Conservation (phyloP, 2,329 filamentous ascomycete species). For the Sclerotinia nivalis region DNA sequence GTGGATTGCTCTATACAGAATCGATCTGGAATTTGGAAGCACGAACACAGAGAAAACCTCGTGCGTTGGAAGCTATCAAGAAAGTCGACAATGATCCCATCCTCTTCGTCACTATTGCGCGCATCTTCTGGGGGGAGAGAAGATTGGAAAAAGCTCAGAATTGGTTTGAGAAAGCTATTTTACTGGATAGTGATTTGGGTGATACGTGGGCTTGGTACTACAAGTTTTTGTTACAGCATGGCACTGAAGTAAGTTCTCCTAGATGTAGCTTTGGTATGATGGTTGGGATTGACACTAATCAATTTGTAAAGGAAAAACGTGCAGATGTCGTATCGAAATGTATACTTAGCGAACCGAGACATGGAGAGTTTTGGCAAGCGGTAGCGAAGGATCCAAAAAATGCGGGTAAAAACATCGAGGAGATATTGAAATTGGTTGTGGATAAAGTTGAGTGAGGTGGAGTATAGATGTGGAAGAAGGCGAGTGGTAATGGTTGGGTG, state of each 20-base stretch:
- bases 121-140: conserved; percentile 94
- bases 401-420: conserved; percentile 71
- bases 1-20: conserved; percentile 87
- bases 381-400: conserved; percentile 85
- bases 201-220: conserved; percentile 99
- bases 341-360: conserved; percentile 78
- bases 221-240: conserved; percentile 88
- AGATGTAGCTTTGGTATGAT: neutral
- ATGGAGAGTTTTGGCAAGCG: conserved; percentile 89
- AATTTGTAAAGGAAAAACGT: conserved; percentile 67
- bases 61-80: conserved; percentile 91
- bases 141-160: conserved; percentile 89
- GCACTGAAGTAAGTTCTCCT: conserved; percentile 62
- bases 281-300: conserved; percentile 23
- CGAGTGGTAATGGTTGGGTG: conserved; percentile 4
- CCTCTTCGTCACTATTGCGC: conserved; percentile 86
- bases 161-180: conserved; percentile 96
- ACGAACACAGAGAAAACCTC: conserved; percentile 87
- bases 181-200: conserved; percentile 81
- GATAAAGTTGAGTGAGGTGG: conserved; percentile 42
- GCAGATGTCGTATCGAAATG: conserved; percentile 81
- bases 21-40: conserved; percentile 93
- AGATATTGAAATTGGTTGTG: conserved; percentile 79
- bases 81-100: conserved; percentile 91
- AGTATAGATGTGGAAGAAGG: neutral